Percentiles rank a stretch among this genome's conserved stretches.
Evolutionary conservation across 148 eudicot species (phyloP).

Genomic region (Amaranthus palmeri): DNA sequence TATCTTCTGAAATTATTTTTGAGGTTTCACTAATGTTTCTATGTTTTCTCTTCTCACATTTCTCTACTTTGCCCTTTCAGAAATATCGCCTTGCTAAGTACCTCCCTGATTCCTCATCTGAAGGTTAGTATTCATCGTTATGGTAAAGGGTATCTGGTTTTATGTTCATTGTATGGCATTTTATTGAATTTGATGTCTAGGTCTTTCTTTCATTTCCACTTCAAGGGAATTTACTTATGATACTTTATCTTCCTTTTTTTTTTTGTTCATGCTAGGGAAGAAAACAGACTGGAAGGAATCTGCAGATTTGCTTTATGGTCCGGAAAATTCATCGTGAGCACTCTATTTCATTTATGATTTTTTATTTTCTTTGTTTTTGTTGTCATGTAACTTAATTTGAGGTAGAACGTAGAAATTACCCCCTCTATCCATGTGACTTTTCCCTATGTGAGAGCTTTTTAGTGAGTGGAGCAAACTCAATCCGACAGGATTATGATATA

Average conservation of each 20-base stretch:
- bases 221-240: neutral
- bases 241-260: neutral
- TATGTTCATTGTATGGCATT: neutral
- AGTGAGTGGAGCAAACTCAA: too few species aligned
- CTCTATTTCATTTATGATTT: neutral
- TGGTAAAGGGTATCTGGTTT: neutral
- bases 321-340: conserved; percentile 47
- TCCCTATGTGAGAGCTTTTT: too few species aligned
- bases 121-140: conserved; percentile 35
- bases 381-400: neutral
- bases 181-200: neutral
- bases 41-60: conserved; percentile 6
- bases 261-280: conserved; percentile 35
- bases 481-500: neutral
- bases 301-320: conserved; percentile 39
- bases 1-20: neutral
- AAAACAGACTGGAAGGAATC: conserved; percentile 40
- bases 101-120: conserved; percentile 61
- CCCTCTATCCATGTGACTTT: too few species aligned
- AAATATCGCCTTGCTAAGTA: conserved; percentile 69
- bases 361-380: neutral
- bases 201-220: neutral
- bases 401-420: neutral
- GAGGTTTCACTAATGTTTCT: neutral
- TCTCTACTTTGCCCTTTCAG: conserved; percentile 21